A percentile compares a stretch with the other conserved stretches of the same genome.
Conservation (phyloP, 768 basidiomycete species). For the Leucocoprinus leucothites region DNA sequence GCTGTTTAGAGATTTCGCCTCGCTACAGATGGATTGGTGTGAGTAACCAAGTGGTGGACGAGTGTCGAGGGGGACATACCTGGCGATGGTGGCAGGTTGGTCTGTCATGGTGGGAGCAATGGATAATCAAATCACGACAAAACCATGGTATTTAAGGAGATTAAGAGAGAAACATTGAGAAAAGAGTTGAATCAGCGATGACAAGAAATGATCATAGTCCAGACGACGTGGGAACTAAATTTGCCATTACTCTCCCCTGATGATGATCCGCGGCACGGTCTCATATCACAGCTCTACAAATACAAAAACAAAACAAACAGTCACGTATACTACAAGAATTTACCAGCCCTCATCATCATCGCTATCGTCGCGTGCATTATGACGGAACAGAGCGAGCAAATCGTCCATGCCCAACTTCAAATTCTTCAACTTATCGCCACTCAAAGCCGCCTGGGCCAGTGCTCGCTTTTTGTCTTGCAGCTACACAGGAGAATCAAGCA, state of each 20-base stretch:
- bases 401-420: constrained; percentile 84
- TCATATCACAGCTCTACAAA: constrained; percentile 6
- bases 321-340: constrained; percentile 1
- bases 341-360: constrained; percentile 42
- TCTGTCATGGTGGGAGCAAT: constrained; percentile 35
- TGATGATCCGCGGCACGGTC: constrained; percentile 13
- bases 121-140: constrained; percentile 16
- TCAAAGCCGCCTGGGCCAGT: constrained; percentile 78
- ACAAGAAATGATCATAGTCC: constrained; percentile 13
- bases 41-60: constrained; percentile 7
- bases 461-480: constrained; percentile 93
- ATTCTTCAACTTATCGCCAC: constrained; percentile 85
- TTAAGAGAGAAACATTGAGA: constrained; percentile 10
- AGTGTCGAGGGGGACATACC: constrained; percentile 29
- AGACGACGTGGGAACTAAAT: constrained; percentile 13
- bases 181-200: constrained; percentile 12
- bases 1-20: constrained; percentile 75
- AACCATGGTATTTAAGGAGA: constrained; percentile 26
- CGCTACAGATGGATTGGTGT: constrained; percentile 42
- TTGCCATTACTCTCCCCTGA: constrained; percentile 6
- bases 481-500: constrained; percentile 27
- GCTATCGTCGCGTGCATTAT: constrained; percentile 55
- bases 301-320: background rate
- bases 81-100: constrained; percentile 40
- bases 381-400: constrained; percentile 74